A percentile compares a stretch with the other conserved stretches of the same genome.
Conservation (phyloP, 176 grass and related monocot genomes). For the Phragmites australis region DNA sequence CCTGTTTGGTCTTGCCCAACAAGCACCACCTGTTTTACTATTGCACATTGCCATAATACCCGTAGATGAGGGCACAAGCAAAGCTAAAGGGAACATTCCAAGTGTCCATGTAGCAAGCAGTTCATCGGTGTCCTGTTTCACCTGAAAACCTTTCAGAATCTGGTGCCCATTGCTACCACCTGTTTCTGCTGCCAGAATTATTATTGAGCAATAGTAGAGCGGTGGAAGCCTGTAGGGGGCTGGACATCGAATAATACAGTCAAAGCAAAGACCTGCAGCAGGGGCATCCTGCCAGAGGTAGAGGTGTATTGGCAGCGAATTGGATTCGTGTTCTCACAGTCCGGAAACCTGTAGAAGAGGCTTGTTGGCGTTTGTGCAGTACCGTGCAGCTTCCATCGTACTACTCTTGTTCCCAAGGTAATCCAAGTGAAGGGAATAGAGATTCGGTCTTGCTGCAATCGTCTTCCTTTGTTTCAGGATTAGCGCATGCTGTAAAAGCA, state of each 20-base stretch:
- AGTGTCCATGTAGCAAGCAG: constrained; percentile 11
- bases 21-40: constrained; percentile 11
- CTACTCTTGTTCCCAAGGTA: constrained; percentile 16
- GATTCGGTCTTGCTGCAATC: constrained; percentile 8
- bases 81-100: constrained; percentile 13
- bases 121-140: constrained; percentile 32
- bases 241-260: constrained; percentile 47
- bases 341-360: constrained; percentile 21
- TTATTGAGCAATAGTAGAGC: constrained; percentile 30
- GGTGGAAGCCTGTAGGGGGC: constrained; percentile 23
- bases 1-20: not conserved
- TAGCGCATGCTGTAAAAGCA: not conserved
- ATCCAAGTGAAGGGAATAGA: constrained; percentile 18
- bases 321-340: constrained; percentile 48
- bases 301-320: constrained; percentile 31
- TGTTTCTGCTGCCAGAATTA: constrained; percentile 23
- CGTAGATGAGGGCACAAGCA: constrained; percentile 20
- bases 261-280: constrained; percentile 45
- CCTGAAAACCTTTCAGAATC: constrained; percentile 34
- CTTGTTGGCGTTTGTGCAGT: constrained; percentile 19
- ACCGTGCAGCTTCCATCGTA: not conserved
- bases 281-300: constrained; percentile 38
- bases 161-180: constrained; percentile 3
- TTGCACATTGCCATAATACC: not conserved
- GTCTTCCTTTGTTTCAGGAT: not conserved